phyloP scores from a whole-genome alignment of 1,139 yeast genomes.

The Yarrowia galli region DNA sequence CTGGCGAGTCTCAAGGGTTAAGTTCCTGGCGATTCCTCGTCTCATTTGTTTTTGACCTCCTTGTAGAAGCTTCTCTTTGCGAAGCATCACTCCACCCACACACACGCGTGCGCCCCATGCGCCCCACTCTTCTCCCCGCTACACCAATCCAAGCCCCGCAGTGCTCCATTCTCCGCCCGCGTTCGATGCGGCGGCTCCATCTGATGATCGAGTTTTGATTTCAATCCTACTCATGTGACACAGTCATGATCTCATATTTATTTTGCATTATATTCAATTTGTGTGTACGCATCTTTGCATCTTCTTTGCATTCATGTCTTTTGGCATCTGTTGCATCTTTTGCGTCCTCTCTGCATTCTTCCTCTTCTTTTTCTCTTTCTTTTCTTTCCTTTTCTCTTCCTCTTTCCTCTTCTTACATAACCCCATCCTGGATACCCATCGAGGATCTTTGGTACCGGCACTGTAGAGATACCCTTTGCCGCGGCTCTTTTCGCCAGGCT shows the following conservation, averaged over 20 bases:
- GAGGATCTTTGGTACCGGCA: not conserved
- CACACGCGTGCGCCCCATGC: not conserved
- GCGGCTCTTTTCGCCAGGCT: not conserved
- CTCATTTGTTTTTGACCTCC: not conserved
- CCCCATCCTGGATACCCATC: slow-evolving; percentile 8
- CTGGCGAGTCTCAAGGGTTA: slow-evolving; percentile 25
- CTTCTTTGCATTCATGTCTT: slow-evolving; percentile 40
- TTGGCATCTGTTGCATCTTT: slow-evolving; percentile 6
- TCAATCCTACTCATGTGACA: slow-evolving; percentile 10
- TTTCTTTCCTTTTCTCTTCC: not conserved
- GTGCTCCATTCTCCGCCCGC: slow-evolving; percentile 1
- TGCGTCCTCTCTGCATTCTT: not conserved
- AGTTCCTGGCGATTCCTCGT: not conserved
- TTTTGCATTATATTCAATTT: slow-evolving; percentile 9
- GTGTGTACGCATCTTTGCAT: slow-evolving; percentile 7
- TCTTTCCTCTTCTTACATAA: slow-evolving; percentile 6
- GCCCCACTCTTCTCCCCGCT: not conserved
- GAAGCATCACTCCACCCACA: slow-evolving; percentile 1
- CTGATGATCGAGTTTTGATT: slow-evolving; percentile 6
- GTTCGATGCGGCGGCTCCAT: slow-evolving; percentile 7
- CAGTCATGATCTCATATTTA: slow-evolving; percentile 29
- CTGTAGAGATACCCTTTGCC: slow-evolving; percentile 20
- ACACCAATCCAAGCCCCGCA: slow-evolving; percentile 2
- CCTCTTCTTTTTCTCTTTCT: not conserved
- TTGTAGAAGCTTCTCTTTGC: slow-evolving; percentile 15